These are phyloP conservation scores for Diaporthe vaccinii DNA, from an alignment of 2,329 filamentous ascomycete genomes.

Conservation along the genomic window DNA sequence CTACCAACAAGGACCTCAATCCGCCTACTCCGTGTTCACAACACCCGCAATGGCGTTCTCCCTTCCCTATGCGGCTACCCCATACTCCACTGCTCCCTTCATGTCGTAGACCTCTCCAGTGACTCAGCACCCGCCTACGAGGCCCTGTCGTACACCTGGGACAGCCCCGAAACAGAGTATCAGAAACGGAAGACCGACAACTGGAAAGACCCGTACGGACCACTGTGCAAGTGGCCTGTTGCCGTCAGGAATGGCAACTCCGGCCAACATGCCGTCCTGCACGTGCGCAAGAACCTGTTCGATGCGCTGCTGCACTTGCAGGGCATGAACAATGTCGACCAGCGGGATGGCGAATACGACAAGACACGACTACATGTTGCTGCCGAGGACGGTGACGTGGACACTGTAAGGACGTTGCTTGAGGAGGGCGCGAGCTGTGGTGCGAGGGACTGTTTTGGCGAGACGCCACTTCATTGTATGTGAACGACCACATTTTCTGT, in stretches of 20 bases:
- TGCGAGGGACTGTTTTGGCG: conserved; percentile 21
- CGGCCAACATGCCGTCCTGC: background rate
- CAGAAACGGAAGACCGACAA: conserved; percentile 24
- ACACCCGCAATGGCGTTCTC: conserved; percentile 7
- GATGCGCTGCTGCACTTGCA: conserved; percentile 27
- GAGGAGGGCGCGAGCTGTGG: conserved; percentile 31
- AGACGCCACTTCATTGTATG: conserved; percentile 29
- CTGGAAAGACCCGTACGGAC: conserved; percentile 30
- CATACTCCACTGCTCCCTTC: conserved; percentile 10
- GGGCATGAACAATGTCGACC: conserved; percentile 18
- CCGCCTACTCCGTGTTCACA: conserved; percentile 27
- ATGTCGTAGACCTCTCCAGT: conserved; percentile 19
- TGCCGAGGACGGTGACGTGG: background rate
- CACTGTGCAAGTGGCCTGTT: conserved; percentile 27
- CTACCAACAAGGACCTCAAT: conserved; percentile 12
- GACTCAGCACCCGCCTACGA: conserved; percentile 44
- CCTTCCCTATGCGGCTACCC: conserved; percentile 15
- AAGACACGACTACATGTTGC: conserved; percentile 19
- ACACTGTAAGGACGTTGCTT: background rate
- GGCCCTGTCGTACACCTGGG: conserved; percentile 41
- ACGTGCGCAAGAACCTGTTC: conserved; percentile 31
- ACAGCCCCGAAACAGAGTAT: conserved; percentile 22
- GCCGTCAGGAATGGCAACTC: background rate
- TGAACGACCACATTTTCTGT: fast-evolving
- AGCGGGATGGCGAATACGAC: background rate